Conservation (phyloP, 1,139 yeast species). For the Magnusiomyces fungicola region DNA sequence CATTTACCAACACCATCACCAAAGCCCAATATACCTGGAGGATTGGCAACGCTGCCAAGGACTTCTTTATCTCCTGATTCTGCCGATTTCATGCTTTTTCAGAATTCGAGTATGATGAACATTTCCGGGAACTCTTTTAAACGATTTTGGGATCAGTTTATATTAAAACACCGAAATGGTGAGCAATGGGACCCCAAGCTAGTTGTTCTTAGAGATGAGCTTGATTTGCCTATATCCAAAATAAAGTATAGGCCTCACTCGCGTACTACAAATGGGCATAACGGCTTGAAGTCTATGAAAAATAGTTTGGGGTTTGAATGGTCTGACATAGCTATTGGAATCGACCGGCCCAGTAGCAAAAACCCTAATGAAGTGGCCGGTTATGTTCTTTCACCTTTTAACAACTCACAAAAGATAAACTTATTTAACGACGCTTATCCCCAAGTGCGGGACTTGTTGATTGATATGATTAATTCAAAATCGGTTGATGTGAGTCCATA, state of each 20-base stretch:
- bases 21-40: conserved; percentile 19
- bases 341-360: conserved; percentile 52
- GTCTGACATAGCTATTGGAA: conserved; percentile 47
- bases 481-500: not conserved
- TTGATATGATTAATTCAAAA: conserved; percentile 22
- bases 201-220: conserved; percentile 68
- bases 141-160: conserved; percentile 39
- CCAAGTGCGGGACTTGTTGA: conserved; percentile 34
- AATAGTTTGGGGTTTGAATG: not conserved
- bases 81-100: conserved; percentile 32
- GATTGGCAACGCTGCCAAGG: conserved; percentile 7
- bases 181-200: conserved; percentile 34
- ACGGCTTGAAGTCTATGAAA: conserved; percentile 46
- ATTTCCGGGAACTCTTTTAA: conserved; percentile 43
- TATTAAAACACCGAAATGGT: conserved; percentile 17
- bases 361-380: conserved; percentile 44
- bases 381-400: conserved; percentile 51
- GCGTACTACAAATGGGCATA: conserved; percentile 68
- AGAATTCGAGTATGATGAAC: conserved; percentile 61
- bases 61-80: conserved; percentile 6
- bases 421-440: conserved; percentile 38
- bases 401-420: conserved; percentile 32
- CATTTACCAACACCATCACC: conserved; percentile 5
- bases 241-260: conserved; percentile 50
- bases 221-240: conserved; percentile 57